Percentiles rank a stretch among this genome's conserved stretches.
These are phyloP conservation scores for Ceratocystis lukuohia DNA, from an alignment of 2,329 filamentous ascomycete species.

Conservation along the genomic window DNA sequence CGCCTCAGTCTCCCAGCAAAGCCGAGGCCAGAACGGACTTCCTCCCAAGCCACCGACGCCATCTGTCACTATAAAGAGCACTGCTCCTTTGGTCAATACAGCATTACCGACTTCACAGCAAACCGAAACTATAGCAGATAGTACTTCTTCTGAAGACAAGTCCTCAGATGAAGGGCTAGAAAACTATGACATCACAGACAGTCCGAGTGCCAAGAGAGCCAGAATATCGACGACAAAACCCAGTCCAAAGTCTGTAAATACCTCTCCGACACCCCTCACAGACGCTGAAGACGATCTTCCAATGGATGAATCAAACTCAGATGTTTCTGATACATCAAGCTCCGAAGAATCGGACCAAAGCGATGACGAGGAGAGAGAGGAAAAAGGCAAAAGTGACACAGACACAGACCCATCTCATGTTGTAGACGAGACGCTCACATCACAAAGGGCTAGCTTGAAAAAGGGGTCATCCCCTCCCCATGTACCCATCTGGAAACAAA, in stretches of 20 bases:
- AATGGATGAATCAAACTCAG: background rate
- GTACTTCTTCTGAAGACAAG: constrained; percentile 5
- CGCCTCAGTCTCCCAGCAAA: background rate
- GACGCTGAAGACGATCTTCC: background rate
- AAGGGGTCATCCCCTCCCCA: background rate
- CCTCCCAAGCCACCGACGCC: background rate
- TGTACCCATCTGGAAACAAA: constrained; percentile 14
- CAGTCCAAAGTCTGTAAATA: background rate
- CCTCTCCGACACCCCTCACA: background rate
- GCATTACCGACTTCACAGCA: background rate
- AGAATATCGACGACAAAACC: background rate
- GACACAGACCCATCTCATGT: background rate
- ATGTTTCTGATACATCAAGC: constrained; percentile 4
- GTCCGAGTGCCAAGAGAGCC: background rate
- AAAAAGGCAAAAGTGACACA: background rate
- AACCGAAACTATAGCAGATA: background rate
- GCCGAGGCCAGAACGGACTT: background rate
- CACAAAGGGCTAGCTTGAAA: background rate
- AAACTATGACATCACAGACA: constrained; percentile 6
- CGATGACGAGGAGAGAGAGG: background rate
- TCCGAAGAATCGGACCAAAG: background rate
- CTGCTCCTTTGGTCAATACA: too few relatives aligned
- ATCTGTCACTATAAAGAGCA: background rate
- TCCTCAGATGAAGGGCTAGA: constrained; percentile 8
- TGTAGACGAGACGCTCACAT: background rate